Conservation (phyloP, 2,329 filamentous ascomycete genomes). For the Shiraia sp. region DNA sequence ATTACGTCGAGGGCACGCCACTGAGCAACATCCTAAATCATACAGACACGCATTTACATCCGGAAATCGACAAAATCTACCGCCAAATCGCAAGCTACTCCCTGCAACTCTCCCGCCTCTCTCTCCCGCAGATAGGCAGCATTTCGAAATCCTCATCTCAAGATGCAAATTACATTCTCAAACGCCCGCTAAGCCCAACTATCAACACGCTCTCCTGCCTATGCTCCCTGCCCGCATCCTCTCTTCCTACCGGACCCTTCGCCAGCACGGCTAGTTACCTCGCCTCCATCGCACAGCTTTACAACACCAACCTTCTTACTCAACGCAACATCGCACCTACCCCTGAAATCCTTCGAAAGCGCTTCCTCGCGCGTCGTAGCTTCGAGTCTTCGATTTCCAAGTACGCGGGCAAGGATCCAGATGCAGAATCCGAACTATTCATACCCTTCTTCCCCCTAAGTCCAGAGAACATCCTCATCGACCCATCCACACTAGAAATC, state of each 20-base stretch:
- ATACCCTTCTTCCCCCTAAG: slow-evolving; percentile 46
- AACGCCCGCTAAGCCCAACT: slow-evolving; percentile 18
- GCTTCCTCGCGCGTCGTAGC: no score
- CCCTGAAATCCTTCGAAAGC: no score
- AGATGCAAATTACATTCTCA: slow-evolving; percentile 34
- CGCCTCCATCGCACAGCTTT: no score
- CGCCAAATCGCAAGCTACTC: slow-evolving; percentile 22
- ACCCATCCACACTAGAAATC: no score
- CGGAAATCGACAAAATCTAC: slow-evolving; percentile 21
- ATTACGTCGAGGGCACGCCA: slow-evolving; percentile 15
- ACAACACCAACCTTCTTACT: no score
- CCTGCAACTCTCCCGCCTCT: slow-evolving; percentile 13
- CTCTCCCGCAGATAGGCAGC: slow-evolving; percentile 22
- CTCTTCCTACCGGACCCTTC: no score
- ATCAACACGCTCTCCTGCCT: slow-evolving; percentile 14
- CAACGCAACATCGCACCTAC: no score
- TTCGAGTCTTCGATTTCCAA: no score
- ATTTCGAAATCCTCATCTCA: slow-evolving; percentile 36
- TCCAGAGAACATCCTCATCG: slow-evolving; percentile 46
- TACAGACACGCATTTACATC: slow-evolving; percentile 7
- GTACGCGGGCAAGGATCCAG: no score
- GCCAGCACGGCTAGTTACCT: no score
- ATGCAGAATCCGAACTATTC: no score
- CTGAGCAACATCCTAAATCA: slow-evolving; percentile 12
- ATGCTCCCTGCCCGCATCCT: slow-evolving; percentile 40